Base-by-base conservation (phyloP, 208 protist genomes). In the Wallacemonas sp. region DNA sequence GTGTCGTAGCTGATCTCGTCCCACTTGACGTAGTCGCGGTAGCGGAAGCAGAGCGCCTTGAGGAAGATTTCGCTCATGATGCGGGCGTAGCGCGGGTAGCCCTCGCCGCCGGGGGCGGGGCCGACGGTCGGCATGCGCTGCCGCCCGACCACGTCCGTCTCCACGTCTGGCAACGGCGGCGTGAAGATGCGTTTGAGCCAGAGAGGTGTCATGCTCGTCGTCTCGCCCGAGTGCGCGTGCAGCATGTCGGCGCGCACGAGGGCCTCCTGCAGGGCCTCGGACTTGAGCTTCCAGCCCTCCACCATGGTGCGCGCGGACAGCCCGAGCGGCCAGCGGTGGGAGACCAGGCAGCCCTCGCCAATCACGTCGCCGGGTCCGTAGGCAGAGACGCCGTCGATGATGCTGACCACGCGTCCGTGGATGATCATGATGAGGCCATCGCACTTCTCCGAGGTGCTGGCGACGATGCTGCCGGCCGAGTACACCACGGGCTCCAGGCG, bases 1-100 rank as follows among this genome's bases (percentile, higher is more conserved):
- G 78, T 81, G 39, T 73, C 74, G 71, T 95, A 95, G 61, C 78
- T 84, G 73, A 95, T 95, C 65, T 95, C 89, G 31, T 85, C 77
- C 86, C 81, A 92, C 50, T 81, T 81, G n/a, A 95, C 81, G 68
- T 81, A 84, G 61, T 87, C 86, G 2, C 84, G 74, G 66, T 81
- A 89, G 18, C 78, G 72, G 50, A 88, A 86, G 70, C 89, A 95
- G 18, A 84, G 33, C 14, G 84, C 86, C 54, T 72, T 76, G 16
- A 95, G 76, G 66, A 88, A 79, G 31, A 86, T 73, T 77, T 91
- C 86, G 16, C 82, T 74, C 23, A 91, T 75, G 25, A 67, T 70
- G 39, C 76, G 66, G n/a, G 69, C 89, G 69, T 85, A 95, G 14
- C 62, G 70, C 28, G 84, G 54, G 69, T 88, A 92, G 39, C 76